Evolutionary conservation across 306 rosid genomes (phyloP).

Genomic region (Delonix regia): DNA sequence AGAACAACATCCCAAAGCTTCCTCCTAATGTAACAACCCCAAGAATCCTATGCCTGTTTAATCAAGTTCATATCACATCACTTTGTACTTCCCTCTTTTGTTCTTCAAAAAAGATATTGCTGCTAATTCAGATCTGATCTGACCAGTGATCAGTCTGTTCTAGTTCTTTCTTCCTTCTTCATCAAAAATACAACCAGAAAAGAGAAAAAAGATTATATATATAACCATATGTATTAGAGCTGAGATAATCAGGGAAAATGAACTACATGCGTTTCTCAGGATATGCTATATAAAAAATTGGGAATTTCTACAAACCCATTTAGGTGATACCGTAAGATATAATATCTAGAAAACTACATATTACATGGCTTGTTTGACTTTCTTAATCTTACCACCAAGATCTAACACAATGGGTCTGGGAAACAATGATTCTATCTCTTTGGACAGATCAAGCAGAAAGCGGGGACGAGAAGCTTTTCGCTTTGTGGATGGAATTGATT

Average conservation of each 20-base stretch:
- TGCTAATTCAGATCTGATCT: not conserved
- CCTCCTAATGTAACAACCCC: not conserved
- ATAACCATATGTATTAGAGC: not conserved
- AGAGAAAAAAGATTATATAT: not conserved
- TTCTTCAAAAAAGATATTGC: too few species aligned
- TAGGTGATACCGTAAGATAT: not conserved
- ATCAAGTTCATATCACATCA: not conserved
- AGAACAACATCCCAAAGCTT: not conserved
- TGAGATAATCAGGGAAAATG: not conserved
- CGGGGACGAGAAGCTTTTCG: slow-evolving; percentile 37
- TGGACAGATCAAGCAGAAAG: slow-evolving; percentile 41
- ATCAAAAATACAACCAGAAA: not conserved
- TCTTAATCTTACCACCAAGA: slow-evolving; percentile 53
- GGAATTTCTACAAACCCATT: not conserved
- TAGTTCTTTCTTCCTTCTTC: too few species aligned
- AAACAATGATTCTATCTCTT: slow-evolving; percentile 56
- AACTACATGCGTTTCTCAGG: not conserved
- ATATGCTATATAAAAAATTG: not conserved
- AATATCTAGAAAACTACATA: not conserved
- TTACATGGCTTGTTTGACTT: slow-evolving; percentile 36
- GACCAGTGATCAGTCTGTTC: too few species aligned
- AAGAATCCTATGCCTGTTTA: not conserved
- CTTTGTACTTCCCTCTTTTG: not conserved
- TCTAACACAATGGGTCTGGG: slow-evolving; percentile 45
- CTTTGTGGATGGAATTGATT: slow-evolving; percentile 45